Base-by-base conservation (phyloP, 1,284 basidiomycete genomes). In the Crepidotus sp. region DNA sequence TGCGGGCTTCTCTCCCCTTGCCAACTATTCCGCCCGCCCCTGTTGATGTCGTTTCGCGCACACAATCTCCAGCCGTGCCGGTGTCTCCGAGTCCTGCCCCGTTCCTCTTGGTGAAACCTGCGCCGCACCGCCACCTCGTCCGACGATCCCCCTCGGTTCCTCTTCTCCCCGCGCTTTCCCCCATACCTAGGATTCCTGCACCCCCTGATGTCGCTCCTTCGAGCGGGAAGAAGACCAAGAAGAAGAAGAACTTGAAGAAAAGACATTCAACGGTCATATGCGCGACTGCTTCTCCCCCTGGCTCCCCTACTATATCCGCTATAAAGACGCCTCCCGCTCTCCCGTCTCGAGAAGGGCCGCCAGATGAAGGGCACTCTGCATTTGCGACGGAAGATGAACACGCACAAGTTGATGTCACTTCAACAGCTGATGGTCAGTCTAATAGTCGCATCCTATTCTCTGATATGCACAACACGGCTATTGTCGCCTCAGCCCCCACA, bases 381-480 rank as follows among this genome's bases (percentile, higher is more conserved):
- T 21, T 4, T 37, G 29, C 15, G 17, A 10, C 17, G 17, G 27
- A 19, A 22, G 8, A n/a, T 15, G n/a, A n/a, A 30, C 19, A 26
- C 32, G 43, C 36, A 17, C 33, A 36, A 17, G 6, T 6, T 19
- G 8, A 26, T 10, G 27, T 31, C 17, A 8, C 9, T 13, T 32
- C 21, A 18, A 15, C 19, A 9, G 24, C 15, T 15, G 37, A 39
- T 4, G 14, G 26, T 11, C 14, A 9, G 7, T 14, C 22, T 17
- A 22, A 30, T 14, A 22, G 39, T 14, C 40, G 36, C 26, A 6
- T 43, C 9, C 36, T 41, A 32, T 42, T 46, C 7, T 34, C 22
- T 13, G 35, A 42, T 27, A 13, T 48, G 25, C 40, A 36, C 46
- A 48, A 48, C 26, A 42, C 32, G 15, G 7, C 30, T 29, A 26